These are phyloP conservation scores for Yarrowia osloensis DNA, from an alignment of 805 yeast genomes.

Conservation along the genomic window DNA sequence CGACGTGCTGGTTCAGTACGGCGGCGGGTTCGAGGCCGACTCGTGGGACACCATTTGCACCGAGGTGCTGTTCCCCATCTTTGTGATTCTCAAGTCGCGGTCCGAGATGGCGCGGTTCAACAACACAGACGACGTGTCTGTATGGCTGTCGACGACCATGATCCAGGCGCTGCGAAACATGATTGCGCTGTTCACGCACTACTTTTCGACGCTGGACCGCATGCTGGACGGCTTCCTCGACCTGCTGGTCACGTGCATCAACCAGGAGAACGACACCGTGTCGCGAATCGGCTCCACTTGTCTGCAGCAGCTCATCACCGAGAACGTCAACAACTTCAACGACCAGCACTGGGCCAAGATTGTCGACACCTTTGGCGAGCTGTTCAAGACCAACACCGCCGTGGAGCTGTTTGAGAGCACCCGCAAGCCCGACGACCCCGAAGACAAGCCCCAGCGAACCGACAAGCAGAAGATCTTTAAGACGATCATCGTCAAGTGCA, in stretches of 20 bases:
- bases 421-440: slow-evolving; percentile 30
- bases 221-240: slow-evolving; percentile 78
- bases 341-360: slow-evolving; percentile 74
- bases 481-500: slow-evolving; percentile 87
- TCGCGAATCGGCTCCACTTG: slow-evolving; percentile 94
- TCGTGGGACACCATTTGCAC: slow-evolving; percentile 85
- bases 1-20: slow-evolving; percentile 76
- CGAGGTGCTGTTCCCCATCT: slow-evolving; percentile 84
- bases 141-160: slow-evolving; percentile 95
- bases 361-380: slow-evolving; percentile 60
- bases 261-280: slow-evolving; percentile 96
- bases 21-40: slow-evolving; percentile 67
- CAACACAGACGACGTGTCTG: slow-evolving; percentile 81
- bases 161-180: slow-evolving; percentile 91
- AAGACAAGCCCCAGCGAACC: slow-evolving; percentile 26
- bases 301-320: slow-evolving; percentile 73
- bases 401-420: slow-evolving; percentile 62
- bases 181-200: slow-evolving; percentile 79
- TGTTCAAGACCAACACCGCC: slow-evolving; percentile 85
- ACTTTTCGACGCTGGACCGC: slow-evolving; percentile 71
- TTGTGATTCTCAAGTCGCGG: slow-evolving; percentile 71
- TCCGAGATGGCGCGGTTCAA: slow-evolving; percentile 70
- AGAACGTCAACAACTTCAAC: slow-evolving; percentile 66
- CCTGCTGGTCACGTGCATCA: slow-evolving; percentile 80
- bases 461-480: slow-evolving; percentile 56